Base-by-base conservation (phyloP, 805 yeast genomes). In the Spathaspora boniae region DNA sequence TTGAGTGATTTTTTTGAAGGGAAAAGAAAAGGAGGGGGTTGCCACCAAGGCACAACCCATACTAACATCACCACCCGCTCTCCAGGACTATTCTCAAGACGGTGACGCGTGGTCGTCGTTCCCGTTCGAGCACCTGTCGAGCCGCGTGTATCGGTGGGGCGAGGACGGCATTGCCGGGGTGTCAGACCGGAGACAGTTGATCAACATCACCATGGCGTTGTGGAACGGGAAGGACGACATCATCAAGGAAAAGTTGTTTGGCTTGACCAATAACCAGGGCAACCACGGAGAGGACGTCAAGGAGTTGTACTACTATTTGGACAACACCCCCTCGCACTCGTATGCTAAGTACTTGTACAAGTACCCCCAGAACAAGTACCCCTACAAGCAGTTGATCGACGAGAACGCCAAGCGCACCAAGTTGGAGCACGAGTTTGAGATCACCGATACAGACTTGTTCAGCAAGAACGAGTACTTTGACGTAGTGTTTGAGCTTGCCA, bases 241-340 rank as follows among this genome's bases (percentile, higher is more conserved):
- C 47, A 70, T 88, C 57, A 88, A 88, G 60, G 97, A 88, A 55
- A 80, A 86, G 45, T 68, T 84, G 43, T 88, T 81, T 58, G 97
- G 97, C 2, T 73, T 87, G 26, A 87, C 96, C 18, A 94, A 94
- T 34, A 87, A 86, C 9, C 89, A 88, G 56, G 97, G 96, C 9
- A 89, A 89, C 57, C 97, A 88, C 58, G 97, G 97, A 37, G 97
- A 88, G 56, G 97, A 88, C 57, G 96, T 86, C 41, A 88, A 88
- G 62, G 94, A 85, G 53, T 58, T 80, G 46, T 85, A 85, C 56
- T 88, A 78, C 55, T 87, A 88, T 53, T 70, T 88, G 42, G 97
- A 88, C 62, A 88, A 86, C 61, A 85, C 94, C 9, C 97, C 97
- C 6, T 75, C 96, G 5, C 96, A 88, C 62, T 81, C 95, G 23